Evolutionary conservation across 73 alveolate genomes (phyloP).

Genomic region (Tetrahymena elliotti): DNA sequence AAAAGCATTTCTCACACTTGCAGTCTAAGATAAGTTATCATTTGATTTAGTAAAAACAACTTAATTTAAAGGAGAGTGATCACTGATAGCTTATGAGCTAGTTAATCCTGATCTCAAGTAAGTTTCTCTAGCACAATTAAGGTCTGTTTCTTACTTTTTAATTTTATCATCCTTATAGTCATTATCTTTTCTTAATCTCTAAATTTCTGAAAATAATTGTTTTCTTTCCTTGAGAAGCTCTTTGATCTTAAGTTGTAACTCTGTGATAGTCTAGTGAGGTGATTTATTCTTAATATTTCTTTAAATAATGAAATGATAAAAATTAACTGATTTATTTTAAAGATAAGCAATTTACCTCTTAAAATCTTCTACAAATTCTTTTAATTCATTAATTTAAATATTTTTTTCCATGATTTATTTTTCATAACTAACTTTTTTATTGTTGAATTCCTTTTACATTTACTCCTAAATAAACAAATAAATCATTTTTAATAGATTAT

Average conservation of each 20-base stretch:
- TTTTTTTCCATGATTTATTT: not conserved
- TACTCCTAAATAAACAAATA: not conserved
- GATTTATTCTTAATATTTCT: not conserved
- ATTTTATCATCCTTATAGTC: not conserved
- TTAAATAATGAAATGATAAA: not conserved
- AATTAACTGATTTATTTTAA: not conserved
- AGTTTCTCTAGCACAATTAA: not conserved
- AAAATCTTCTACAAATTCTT: not conserved
- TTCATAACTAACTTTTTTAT: not conserved
- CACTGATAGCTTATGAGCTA: not conserved
- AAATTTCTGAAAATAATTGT: not conserved
- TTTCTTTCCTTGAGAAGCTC: not conserved
- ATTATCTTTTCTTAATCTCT: not conserved
- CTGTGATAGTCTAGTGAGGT: not conserved
- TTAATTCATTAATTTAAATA: not conserved
- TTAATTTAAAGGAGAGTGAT: not conserved
- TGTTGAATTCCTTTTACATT: not conserved
- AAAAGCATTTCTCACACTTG: not conserved
- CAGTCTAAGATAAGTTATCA: not conserved
- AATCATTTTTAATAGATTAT: not conserved
- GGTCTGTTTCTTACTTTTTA: not conserved
- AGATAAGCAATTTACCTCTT: not conserved
- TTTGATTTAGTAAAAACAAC: not conserved
- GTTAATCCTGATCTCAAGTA: not conserved
- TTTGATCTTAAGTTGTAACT: not conserved